phyloP scores from a whole-genome alignment of 139 green algal genomes.

The Tetratostichococcus sp. region DNA sequence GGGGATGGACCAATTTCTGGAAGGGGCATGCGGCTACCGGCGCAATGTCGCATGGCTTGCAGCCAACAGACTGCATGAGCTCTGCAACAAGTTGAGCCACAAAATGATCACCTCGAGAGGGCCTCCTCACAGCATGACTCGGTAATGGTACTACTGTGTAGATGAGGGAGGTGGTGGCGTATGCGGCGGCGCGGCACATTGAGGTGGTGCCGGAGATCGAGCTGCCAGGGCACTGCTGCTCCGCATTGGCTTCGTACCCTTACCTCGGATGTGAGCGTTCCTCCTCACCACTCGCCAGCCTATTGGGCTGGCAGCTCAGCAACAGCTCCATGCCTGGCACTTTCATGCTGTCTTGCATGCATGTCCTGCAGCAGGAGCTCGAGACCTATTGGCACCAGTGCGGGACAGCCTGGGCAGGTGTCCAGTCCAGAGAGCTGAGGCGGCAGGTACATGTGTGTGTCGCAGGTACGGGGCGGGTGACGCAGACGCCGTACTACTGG shows the following conservation, averaged over 20 bases:
- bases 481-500: constrained; percentile 48
- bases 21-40: no score
- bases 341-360: no score
- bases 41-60: no score
- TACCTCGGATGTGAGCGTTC: constrained; percentile 43
- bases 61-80: no score
- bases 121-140: neutral
- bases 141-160: constrained; percentile 6
- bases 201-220: constrained; percentile 65
- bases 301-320: no score
- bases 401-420: no score
- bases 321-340: neutral
- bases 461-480: constrained; percentile 33
- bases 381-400: no score
- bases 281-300: no score
- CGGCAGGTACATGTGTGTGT: neutral
- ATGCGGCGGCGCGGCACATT: constrained; percentile 48
- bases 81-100: no score
- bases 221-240: constrained; percentile 58
- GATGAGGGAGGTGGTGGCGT: constrained; percentile 43
- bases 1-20: no score
- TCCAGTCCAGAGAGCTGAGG: no score
- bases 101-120: neutral
- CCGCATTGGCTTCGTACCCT: constrained; percentile 59
- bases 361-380: neutral